Conservation (phyloP, 495 filamentous ascomycete species). For the Talaromyces thailandensis region DNA sequence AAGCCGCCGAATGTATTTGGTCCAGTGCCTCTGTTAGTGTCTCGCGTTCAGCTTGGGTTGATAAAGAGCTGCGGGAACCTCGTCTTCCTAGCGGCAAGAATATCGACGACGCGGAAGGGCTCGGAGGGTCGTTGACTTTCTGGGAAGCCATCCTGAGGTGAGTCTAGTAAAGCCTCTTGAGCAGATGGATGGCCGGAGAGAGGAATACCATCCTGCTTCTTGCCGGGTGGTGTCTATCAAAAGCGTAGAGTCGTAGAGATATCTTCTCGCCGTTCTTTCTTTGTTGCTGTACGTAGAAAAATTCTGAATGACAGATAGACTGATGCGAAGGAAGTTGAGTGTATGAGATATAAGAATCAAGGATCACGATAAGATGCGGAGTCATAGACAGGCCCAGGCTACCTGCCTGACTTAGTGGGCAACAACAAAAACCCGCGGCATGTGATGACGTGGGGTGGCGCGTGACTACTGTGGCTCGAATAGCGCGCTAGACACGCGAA, state of each 20-base stretch:
- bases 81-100: slow-evolving; percentile 35
- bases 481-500: background rate
- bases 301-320: background rate
- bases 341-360: background rate
- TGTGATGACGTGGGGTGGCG: slow-evolving; percentile 10
- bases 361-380: background rate
- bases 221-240: background rate
- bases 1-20: slow-evolving; percentile 75
- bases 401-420: background rate
- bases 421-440: background rate
- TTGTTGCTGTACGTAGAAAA: background rate
- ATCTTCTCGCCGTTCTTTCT: background rate
- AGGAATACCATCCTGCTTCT: slow-evolving; percentile 3
- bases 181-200: background rate
- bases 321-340: background rate
- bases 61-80: slow-evolving; percentile 56
- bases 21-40: slow-evolving; percentile 66
- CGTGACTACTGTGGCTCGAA: slow-evolving; percentile 1
- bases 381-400: background rate
- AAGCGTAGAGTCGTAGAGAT: background rate
- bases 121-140: slow-evolving; percentile 25
- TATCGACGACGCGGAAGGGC: slow-evolving; percentile 34
- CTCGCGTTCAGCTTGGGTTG: slow-evolving; percentile 58
- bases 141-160: slow-evolving; percentile 29
- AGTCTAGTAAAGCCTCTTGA: background rate